Base-by-base conservation (phyloP, 2,329 filamentous ascomycete species). In the Nigrograna mackinnonii region DNA sequence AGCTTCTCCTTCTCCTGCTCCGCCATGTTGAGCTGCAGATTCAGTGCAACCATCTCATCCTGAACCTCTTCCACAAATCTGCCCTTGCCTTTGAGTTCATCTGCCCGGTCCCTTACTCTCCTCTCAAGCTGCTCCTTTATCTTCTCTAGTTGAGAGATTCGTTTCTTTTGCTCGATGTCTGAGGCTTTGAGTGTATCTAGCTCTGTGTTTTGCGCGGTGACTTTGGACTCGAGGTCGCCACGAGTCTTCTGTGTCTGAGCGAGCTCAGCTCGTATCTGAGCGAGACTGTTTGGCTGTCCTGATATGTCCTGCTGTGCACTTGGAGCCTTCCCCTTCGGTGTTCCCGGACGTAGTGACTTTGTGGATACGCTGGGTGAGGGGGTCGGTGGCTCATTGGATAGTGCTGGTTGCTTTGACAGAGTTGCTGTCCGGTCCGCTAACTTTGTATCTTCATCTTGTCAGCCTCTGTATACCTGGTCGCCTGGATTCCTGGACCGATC, bases 11-110 rank as follows among this genome's bases (percentile, higher is more conserved):
- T 78, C 60, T 84, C 83, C 64, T 91, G 82, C 66, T 95, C 91
- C 3, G 86, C 85, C 75, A 96, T 82, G 55, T 94, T 91, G 32
- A 96, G 77, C 68, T 97, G 88, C 52, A 97, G 76, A 54, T 91
- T 91, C 35, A 96, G 72, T 1, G 89, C 86, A 37, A 95, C 85
- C 69, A 96, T 85, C 68, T 99, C 94, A 69, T 96, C 91, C 71
- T 97, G 92, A 39, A 96, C 85, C 59, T 92, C 82, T 75, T 91
- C 86, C 2, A 95, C 79, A 51, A 96, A 73, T 65, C 91, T 89
- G 22, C 84, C 83, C 75, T 96, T 96, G 45, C 84, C 89, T 42
- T 79, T 81, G 22, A 96, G 70, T 74, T 97, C 94, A 57, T 95
- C 89, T 48, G 95, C 89, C 21, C 87, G 77, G 66, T 96, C 92